Conservation (phyloP, 2,329 filamentous ascomycete genomes). For the Magnaporthales sp. region DNA sequence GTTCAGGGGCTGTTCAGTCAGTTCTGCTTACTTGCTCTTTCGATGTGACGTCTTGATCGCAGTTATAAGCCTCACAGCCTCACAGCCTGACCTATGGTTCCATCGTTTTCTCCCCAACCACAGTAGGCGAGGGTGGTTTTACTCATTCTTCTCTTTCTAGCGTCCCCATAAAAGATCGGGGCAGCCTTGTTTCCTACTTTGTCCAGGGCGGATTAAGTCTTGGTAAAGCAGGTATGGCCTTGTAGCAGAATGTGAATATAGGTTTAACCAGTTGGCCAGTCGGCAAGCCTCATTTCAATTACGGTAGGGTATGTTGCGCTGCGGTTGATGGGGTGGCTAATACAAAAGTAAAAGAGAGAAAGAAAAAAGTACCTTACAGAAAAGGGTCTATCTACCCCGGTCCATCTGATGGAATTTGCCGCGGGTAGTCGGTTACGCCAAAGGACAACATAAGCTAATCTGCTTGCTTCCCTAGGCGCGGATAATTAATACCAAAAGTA, state of each 20-base stretch:
- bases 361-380: neutral
- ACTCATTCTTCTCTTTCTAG: neutral
- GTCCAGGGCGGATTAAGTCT: neutral
- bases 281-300: no score
- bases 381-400: neutral
- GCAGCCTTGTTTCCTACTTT: neutral
- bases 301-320: neutral
- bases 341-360: neutral
- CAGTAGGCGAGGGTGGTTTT: neutral
- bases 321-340: neutral
- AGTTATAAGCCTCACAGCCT: slow-evolving; percentile 1
- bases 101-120: neutral
- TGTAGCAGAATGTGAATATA: no score
- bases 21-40: neutral
- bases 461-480: neutral
- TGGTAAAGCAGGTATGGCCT: neutral
- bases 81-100: neutral
- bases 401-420: neutral
- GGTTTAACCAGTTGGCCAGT: no score
- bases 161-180: neutral
- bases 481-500: neutral
- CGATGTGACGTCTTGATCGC: neutral
- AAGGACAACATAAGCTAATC: neutral
- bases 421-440: neutral
- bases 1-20: neutral